Percentiles rank a stretch among this genome's conserved stretches.
Conservation (phyloP, 2,329 filamentous ascomycete genomes). For the Epicoccum nigrum region DNA sequence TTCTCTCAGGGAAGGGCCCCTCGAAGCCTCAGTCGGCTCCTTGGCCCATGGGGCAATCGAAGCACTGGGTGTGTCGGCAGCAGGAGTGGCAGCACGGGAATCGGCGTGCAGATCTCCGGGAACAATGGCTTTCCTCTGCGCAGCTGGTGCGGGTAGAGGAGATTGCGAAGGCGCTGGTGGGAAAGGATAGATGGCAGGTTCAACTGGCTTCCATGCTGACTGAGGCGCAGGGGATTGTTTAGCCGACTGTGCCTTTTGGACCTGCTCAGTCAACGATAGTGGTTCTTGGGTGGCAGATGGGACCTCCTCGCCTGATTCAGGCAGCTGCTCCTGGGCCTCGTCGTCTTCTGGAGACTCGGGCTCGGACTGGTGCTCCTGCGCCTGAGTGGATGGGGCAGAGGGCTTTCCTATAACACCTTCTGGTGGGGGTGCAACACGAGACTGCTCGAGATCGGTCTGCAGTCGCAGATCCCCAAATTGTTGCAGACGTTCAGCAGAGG, state of each 20-base stretch:
- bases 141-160: slow-evolving; percentile 85
- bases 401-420: slow-evolving; percentile 49
- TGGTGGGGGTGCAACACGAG: slow-evolving; percentile 32
- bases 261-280: slow-evolving; percentile 81
- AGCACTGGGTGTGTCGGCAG: slow-evolving; percentile 66
- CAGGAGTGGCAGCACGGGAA: slow-evolving; percentile 80
- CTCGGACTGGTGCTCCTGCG: slow-evolving; percentile 28
- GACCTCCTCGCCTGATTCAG: slow-evolving; percentile 12
- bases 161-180: slow-evolving; percentile 77
- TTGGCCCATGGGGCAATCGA: slow-evolving; percentile 95
- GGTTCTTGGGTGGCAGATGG: slow-evolving; percentile 53
- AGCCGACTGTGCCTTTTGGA: slow-evolving; percentile 73
- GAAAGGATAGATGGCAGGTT: slow-evolving; percentile 78
- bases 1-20: slow-evolving; percentile 90
- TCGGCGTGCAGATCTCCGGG: slow-evolving; percentile 73
- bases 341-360: slow-evolving; percentile 27
- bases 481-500: slow-evolving; percentile 71
- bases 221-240: slow-evolving; percentile 63
- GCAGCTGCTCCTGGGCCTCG: slow-evolving; percentile 23
- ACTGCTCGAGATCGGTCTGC: slow-evolving; percentile 67
- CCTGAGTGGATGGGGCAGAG: slow-evolving; percentile 27
- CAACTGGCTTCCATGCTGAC: slow-evolving; percentile 65
- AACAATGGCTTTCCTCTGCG: slow-evolving; percentile 84
- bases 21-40: slow-evolving; percentile 73
- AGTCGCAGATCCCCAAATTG: slow-evolving; percentile 82